These are phyloP conservation scores for Zelopaecilomyces penicillatus DNA, from an alignment of 2,329 filamentous ascomycete genomes.

Conservation along the genomic window DNA sequence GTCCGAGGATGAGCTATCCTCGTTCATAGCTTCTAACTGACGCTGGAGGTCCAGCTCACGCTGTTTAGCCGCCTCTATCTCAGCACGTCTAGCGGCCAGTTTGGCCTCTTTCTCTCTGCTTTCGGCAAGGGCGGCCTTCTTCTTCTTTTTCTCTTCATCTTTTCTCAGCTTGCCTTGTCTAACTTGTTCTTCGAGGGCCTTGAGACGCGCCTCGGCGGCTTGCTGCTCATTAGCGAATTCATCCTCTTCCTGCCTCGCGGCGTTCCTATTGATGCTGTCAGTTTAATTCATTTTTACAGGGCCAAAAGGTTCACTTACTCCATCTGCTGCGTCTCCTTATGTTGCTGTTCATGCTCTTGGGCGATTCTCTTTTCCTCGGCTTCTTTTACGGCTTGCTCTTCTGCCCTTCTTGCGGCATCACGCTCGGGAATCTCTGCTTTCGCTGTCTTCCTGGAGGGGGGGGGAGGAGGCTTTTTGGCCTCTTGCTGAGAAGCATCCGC, in stretches of 20 bases:
- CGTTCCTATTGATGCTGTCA: constrained; percentile 47
- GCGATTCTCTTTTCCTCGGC: constrained; percentile 59
- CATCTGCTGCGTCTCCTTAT: constrained; percentile 62
- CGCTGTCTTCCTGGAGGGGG: constrained; percentile 63
- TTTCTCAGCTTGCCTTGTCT: constrained; percentile 90
- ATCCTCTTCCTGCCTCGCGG: constrained; percentile 66
- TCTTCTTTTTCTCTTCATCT: constrained; percentile 87
- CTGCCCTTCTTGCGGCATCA: constrained; percentile 46
- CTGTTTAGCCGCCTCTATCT: constrained; percentile 86
- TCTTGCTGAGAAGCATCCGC: constrained; percentile 38
- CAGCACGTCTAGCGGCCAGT: constrained; percentile 75
- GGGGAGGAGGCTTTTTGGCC: constrained; percentile 63
- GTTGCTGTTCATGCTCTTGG: constrained; percentile 68
- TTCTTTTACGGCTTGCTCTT: constrained; percentile 46
- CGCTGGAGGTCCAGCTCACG: constrained; percentile 82
- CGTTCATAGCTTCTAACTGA: constrained; percentile 69
- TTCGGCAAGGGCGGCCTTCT: constrained; percentile 79
- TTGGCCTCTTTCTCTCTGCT: constrained; percentile 82
- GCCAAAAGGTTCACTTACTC: constrained; percentile 59
- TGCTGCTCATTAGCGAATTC: constrained; percentile 74
- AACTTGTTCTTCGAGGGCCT: constrained; percentile 88
- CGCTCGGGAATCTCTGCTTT: constrained; percentile 52
- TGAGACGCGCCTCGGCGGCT: constrained; percentile 73
- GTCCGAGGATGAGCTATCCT: constrained; percentile 67
- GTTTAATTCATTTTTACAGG: constrained; percentile 6